Evolutionary conservation across 2,329 filamentous ascomycete species (phyloP), one percentile per base, ranked within the genome.

Genomic region (Diaporthe helianthi): DNA sequence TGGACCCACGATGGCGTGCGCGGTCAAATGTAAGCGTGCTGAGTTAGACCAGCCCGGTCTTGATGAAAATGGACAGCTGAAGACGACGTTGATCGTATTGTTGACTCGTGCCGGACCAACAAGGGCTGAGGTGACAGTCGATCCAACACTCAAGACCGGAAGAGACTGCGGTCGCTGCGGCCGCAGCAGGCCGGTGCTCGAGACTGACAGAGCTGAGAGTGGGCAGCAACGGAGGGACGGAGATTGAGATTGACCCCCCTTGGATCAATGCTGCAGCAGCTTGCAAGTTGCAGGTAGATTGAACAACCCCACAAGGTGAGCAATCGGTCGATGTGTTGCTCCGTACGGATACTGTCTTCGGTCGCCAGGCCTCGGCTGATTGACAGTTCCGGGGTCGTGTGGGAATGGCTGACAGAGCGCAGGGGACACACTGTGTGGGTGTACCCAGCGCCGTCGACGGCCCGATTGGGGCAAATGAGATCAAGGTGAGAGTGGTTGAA

Each of bases 231-330:
- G 41, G 58, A 17, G 58, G 29, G 58, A 36, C 44, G 41, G 58
- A 63, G 58, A 63, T 63, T 63, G 58, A 63, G 58, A 63, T 63
- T 63, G 29, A 15, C 58, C 44, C 58, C 29, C 49, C 58, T 19
- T 49, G 58, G 41, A 6, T 26, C 58, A 49, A 19, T 33, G 58
- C 26, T 36, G 12, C 41, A 5, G 44, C 58, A 63, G 19, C 19
- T 19, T 49, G 58, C 41, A 41, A 63, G 49, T 44, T 31, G 44
- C 33, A 13, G 19, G 58, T 29, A 63, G 58, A 63, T 63, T 63
- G 58, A 47, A 17, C 26, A 44, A 63, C 24, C 29, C 58, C 58
- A 63, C 58, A 63, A 49, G 24, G 58, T 63, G n/a, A 36, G 58
- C n/a, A 61, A 24, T 24, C 41, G 19, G 29, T 33, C 29, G 29